Evolutionary conservation across 1,284 basidiomycete species (phyloP).

Genomic region (Fomitopsis betulina): DNA sequence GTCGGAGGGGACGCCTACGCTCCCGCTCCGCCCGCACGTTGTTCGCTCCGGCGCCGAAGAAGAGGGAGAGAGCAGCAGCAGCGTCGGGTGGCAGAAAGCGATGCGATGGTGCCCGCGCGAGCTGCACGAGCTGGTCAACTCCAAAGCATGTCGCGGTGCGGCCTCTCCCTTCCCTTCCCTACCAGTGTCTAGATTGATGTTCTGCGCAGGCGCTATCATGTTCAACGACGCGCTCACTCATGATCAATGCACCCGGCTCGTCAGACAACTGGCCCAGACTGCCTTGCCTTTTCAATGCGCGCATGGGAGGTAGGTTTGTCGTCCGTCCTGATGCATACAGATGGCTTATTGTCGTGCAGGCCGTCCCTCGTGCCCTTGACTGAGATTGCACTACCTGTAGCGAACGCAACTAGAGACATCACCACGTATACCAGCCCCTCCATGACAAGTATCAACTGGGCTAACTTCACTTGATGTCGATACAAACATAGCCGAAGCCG

Average conservation of each 20-base stretch:
- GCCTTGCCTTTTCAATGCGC: constrained; percentile 91
- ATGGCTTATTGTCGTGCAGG: constrained; percentile 8
- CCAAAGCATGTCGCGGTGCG: constrained; percentile 88
- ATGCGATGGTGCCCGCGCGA: constrained; percentile 76
- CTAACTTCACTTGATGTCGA: neutral
- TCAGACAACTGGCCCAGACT: constrained; percentile 64
- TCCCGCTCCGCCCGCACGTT: neutral
- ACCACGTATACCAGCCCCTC: neutral
- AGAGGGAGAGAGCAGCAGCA: no score
- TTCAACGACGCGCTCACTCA: constrained; percentile 80
- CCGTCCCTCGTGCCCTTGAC: constrained; percentile 27
- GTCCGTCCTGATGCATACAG: no score
- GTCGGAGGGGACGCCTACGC: constrained; percentile 20
- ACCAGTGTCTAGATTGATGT: neutral
- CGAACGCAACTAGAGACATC: neutral
- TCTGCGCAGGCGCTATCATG: constrained; percentile 82
- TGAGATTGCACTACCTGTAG: constrained; percentile 6
- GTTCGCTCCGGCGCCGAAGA: constrained; percentile 15
- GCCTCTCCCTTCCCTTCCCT: neutral
- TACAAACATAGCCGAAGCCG: no score
- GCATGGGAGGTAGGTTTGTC: constrained; percentile 67
- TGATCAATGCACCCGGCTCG: constrained; percentile 68
- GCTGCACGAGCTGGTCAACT: constrained; percentile 82
- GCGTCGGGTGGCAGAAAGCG: constrained; percentile 62
- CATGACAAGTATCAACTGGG: neutral